phyloP scores from a whole-genome alignment of 1,139 yeast species.

The Kodamaea derodonti region DNA sequence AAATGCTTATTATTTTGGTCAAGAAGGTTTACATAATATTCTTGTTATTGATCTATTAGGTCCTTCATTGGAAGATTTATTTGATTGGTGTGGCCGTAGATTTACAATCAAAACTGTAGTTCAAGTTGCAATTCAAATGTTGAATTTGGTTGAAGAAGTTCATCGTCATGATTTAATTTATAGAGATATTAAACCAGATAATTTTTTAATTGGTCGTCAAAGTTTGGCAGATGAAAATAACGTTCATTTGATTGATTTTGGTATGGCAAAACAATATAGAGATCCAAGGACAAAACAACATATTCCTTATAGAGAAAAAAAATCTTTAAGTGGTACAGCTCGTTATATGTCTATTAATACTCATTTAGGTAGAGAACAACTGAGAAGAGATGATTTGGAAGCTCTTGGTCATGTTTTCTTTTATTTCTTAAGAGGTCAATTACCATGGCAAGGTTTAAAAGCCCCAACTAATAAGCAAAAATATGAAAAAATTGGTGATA shows the following conservation, averaged over 20 bases:
- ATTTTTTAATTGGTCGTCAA: conserved; percentile 80
- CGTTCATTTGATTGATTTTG: conserved; percentile 79
- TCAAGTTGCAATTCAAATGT: conserved; percentile 90
- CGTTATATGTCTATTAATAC: conserved; percentile 97
- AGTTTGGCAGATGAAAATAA: conserved; percentile 47
- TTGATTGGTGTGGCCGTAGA: conserved; percentile 96
- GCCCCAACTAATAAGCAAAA: conserved; percentile 98
- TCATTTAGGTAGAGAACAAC: conserved; percentile 94
- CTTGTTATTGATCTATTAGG: conserved; percentile 91
- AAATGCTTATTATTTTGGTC: conserved; percentile 93
- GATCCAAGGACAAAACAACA: conserved; percentile 94
- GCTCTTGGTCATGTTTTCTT: conserved; percentile 94
- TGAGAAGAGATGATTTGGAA: conserved; percentile 93
- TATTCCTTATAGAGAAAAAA: conserved; percentile 93
- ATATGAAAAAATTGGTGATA: conserved; percentile 94
- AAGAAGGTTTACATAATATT: conserved; percentile 93
- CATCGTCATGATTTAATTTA: conserved; percentile 89
- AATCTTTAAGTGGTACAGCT: conserved; percentile 93
- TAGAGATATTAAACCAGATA: conserved; percentile 95
- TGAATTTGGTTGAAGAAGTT: conserved; percentile 76
- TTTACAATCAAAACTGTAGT: conserved; percentile 86
- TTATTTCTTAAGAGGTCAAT: conserved; percentile 86
- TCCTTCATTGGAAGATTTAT: conserved; percentile 91
- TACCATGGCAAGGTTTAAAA: conserved; percentile 98
- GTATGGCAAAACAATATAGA: conserved; percentile 97